Conservation (phyloP, 768 basidiomycete genomes). For the Phaeotremella fagi region DNA sequence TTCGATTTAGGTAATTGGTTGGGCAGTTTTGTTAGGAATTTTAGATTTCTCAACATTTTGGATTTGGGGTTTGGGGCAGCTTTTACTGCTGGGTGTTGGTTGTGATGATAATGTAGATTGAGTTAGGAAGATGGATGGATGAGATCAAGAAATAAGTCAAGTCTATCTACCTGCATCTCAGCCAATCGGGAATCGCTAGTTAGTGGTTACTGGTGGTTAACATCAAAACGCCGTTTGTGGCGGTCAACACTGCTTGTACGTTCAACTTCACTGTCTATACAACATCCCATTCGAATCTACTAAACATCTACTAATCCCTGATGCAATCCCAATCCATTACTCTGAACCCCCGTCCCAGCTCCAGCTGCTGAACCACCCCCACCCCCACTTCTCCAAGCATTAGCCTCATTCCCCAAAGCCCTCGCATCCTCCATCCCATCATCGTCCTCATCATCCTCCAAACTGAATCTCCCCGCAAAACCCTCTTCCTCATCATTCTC, state of each 20-base stretch:
- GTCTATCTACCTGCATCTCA: not conserved
- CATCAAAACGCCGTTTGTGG: not conserved
- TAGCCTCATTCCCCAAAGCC: slow-evolving; percentile 36
- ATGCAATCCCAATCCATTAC: slow-evolving; percentile 22
- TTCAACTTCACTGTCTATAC: not conserved
- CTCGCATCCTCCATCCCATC: slow-evolving; percentile 23
- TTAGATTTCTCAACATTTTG: slow-evolving; percentile 29
- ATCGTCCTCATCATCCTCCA: slow-evolving; percentile 44
- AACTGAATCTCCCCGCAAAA: slow-evolving; percentile 43
- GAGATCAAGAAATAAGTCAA: not conserved
- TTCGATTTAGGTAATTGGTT: slow-evolving; percentile 3
- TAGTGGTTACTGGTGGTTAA: no score
- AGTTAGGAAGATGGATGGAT: not conserved
- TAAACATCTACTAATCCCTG: slow-evolving; percentile 35
- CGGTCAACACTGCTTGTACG: not conserved
- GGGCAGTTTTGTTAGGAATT: slow-evolving; percentile 14
- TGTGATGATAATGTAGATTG: not conserved
- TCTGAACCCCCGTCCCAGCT: slow-evolving; percentile 1
- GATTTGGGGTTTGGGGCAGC: no score
- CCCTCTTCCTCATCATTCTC: slow-evolving; percentile 43
- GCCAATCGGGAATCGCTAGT: not conserved
- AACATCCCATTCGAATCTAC: not conserved
- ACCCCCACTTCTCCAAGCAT: slow-evolving; percentile 36
- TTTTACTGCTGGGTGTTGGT: no score
- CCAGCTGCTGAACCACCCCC: slow-evolving; percentile 1